Percentiles rank a stretch among this genome's conserved stretches.
phyloP scores from a whole-genome alignment of 2,329 filamentous ascomycete species.

The Fusarium armeniacum region DNA sequence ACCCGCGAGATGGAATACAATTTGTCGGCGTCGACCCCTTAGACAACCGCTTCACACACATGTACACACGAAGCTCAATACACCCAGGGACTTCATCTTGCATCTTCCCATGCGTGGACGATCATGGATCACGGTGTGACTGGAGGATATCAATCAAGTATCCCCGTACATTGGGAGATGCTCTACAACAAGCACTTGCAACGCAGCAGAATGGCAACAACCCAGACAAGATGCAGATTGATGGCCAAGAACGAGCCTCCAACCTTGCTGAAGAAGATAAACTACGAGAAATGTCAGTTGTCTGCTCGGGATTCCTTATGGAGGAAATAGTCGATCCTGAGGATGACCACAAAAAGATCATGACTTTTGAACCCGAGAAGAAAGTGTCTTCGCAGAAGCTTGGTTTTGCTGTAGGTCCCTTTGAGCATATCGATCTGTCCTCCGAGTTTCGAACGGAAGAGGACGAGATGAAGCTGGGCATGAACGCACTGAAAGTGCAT shows the following conservation, averaged over 20 bases:
- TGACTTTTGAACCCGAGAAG: constrained; percentile 83
- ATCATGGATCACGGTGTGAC: constrained; percentile 81
- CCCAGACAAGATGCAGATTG: constrained; percentile 56
- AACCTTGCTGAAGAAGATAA: constrained; percentile 82
- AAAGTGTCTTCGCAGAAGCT: constrained; percentile 89
- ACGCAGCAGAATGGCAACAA: constrained; percentile 58
- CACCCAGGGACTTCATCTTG: constrained; percentile 85
- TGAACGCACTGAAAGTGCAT: constrained; percentile 88
- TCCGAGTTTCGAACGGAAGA: constrained; percentile 90
- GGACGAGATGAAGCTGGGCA: constrained; percentile 90
- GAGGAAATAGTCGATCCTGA: constrained; percentile 84
- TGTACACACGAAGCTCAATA: constrained; percentile 86
- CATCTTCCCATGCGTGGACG: constrained; percentile 94
- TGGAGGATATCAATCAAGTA: constrained; percentile 93
- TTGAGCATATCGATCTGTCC: constrained; percentile 89
- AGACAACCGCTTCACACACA: constrained; percentile 88
- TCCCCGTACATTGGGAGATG: constrained; percentile 88
- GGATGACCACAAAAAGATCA: constrained; percentile 86
- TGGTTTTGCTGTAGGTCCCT: constrained; percentile 93
- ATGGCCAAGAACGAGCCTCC: constrained; percentile 58
- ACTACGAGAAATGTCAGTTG: constrained; percentile 86
- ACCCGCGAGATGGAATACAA: constrained; percentile 87
- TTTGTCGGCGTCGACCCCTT: constrained; percentile 88
- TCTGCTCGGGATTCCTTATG: constrained; percentile 90
- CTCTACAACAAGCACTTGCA: constrained; percentile 64